Percentiles rank a stretch among this genome's conserved stretches.
Evolutionary conservation across 2,329 filamentous ascomycete species (phyloP).

Genomic region (Pyricularia sp.): DNA sequence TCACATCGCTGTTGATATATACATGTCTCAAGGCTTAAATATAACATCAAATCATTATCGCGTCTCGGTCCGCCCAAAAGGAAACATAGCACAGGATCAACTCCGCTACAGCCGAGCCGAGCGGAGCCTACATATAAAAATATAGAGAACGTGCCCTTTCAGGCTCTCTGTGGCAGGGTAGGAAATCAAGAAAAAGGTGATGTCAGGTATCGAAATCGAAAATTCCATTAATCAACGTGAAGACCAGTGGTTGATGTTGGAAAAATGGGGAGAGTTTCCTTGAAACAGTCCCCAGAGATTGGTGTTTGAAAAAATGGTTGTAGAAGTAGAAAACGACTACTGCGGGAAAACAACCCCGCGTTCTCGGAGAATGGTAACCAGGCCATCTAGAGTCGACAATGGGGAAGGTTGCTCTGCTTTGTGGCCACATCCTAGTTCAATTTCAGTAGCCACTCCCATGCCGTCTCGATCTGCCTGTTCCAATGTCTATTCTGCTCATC

Average conservation of each 20-base stretch:
- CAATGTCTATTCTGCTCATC: slow-evolving; percentile 54
- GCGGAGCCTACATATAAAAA: not conserved
- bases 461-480: slow-evolving; percentile 42
- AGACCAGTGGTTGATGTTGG: not conserved
- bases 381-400: not conserved
- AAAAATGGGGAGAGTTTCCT: not conserved
- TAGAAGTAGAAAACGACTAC: not conserved
- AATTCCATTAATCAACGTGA: not conserved
- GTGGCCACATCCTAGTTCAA: not conserved
- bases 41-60: not conserved
- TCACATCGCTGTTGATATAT: not conserved
- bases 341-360: not conserved
- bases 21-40: not conserved
- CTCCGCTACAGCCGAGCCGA: not conserved
- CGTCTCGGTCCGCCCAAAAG: not conserved
- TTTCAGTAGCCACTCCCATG: slow-evolving; percentile 16
- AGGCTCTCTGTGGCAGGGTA: not conserved
- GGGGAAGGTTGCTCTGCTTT: not conserved
- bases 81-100: not conserved
- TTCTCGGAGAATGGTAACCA: not conserved
- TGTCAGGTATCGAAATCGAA: not conserved
- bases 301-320: not conserved
- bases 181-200: not conserved
- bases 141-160: not conserved
- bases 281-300: not conserved